Conservation (phyloP, 352 stramenopile species). For the Salisapilia sapeloensis region DNA sequence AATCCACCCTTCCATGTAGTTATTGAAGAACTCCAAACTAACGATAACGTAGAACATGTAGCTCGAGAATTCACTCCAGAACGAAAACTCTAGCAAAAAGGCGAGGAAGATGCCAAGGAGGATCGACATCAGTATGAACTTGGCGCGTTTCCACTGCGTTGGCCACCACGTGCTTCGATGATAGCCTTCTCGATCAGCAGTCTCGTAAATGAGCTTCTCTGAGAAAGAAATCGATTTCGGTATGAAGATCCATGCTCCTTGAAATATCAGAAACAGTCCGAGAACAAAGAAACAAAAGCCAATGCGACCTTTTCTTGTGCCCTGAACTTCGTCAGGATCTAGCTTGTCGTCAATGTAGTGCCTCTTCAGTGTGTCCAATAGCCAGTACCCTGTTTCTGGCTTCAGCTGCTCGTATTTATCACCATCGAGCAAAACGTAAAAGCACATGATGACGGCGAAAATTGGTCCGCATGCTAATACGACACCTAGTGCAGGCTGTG, state of each 20-base stretch:
- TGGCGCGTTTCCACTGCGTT: conserved; percentile 89
- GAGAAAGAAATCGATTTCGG: conserved; percentile 82
- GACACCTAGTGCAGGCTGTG: conserved; percentile 77
- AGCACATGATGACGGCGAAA: conserved; percentile 33
- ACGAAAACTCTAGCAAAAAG: conserved; percentile 92
- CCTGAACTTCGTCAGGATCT: conserved; percentile 41
- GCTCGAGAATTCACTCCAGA: conserved; percentile 87
- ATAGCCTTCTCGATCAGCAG: conserved; percentile 38
- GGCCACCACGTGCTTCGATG: conserved; percentile 78
- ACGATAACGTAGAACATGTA: conserved; percentile 96
- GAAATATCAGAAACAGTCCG: conserved; percentile 71
- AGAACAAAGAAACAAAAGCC: conserved; percentile 89
- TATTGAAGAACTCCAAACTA: conserved; percentile 81
- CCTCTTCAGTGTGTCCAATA: conserved; percentile 52
- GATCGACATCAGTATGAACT: conserved; percentile 90
- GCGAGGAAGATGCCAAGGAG: conserved; percentile 86
- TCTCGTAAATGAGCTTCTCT: conserved; percentile 78
- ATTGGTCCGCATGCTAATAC: conserved; percentile 81
- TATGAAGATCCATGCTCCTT: conserved; percentile 83
- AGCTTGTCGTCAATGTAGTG: conserved; percentile 82
- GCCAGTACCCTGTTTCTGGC: conserved; percentile 45
- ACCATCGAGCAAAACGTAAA: conserved; percentile 53
- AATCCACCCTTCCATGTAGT: conserved; percentile 75
- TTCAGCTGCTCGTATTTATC: conserved; percentile 15
- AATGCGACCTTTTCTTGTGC: conserved; percentile 75